Evolutionary conservation across 2,329 filamentous ascomycete genomes (phyloP).

Genomic region (Epichloe brachyelytri): DNA sequence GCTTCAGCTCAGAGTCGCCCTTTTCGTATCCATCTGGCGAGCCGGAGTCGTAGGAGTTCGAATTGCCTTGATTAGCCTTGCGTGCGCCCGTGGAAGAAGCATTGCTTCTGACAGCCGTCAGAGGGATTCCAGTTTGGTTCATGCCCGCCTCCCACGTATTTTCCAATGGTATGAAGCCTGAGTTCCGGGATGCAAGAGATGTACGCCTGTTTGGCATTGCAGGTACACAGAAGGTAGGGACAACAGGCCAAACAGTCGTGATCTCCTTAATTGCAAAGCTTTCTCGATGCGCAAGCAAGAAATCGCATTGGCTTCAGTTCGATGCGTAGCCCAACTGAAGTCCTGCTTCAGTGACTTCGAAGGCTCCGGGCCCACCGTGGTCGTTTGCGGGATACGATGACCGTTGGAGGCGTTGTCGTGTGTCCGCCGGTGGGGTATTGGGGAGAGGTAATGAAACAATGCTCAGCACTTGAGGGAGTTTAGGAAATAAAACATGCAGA

Average conservation of each 20-base stretch:
- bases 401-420: constrained; percentile 1
- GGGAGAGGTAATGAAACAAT: background rate
- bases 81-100: constrained; percentile 41
- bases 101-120: constrained; percentile 42
- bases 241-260: background rate
- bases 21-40: constrained; percentile 31
- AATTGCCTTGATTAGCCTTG: constrained; percentile 25
- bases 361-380: background rate
- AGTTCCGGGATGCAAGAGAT: constrained; percentile 11
- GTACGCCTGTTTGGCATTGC: constrained; percentile 9
- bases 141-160: constrained; percentile 20
- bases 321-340: constrained; percentile 1
- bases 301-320: background rate
- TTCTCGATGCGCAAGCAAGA: background rate
- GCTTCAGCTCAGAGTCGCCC: constrained; percentile 21
- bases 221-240: background rate
- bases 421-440: background rate
- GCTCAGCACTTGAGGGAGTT: background rate
- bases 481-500: background rate
- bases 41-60: constrained; percentile 21
- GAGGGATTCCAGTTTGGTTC: constrained; percentile 36
- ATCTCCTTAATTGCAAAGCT: background rate
- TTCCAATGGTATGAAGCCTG: constrained; percentile 32
- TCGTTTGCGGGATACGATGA: background rate
- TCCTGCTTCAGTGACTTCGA: constrained; percentile 4